Conservation (phyloP, 495 filamentous ascomycete genomes). For the Penicillium atrosanguineum region DNA sequence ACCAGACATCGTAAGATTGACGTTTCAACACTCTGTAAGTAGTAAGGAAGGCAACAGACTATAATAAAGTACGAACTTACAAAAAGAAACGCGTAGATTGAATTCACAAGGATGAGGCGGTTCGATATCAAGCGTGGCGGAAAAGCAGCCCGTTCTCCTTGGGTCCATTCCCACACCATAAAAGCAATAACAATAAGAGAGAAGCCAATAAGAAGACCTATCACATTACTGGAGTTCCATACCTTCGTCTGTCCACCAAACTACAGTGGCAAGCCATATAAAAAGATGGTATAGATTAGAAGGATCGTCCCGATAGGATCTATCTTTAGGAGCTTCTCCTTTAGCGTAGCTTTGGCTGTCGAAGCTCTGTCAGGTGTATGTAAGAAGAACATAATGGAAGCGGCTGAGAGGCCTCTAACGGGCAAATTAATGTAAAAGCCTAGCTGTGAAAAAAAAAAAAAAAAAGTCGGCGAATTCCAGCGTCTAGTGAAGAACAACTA, state of each 20-base stretch:
- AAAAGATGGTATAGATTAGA: conserved; percentile 53
- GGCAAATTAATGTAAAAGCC: conserved; percentile 68
- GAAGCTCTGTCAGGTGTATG: conserved; percentile 10
- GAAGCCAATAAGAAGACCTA: conserved; percentile 46
- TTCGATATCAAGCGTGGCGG: conserved; percentile 35
- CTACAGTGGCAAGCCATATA: conserved; percentile 61
- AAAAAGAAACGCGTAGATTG: too few species aligned
- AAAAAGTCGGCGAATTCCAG: too few species aligned
- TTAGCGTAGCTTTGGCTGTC: conserved; percentile 12
- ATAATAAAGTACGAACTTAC: too few species aligned
- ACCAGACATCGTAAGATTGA: too few species aligned
- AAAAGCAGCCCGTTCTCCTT: conserved; percentile 31
- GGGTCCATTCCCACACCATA: conserved; percentile 27
- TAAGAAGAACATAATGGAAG: conserved; percentile 23
- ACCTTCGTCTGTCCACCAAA: conserved; percentile 57
- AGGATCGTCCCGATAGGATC: conserved; percentile 51
- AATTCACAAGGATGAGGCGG: too few species aligned
- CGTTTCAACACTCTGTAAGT: too few species aligned
- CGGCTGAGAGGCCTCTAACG: conserved; percentile 21
- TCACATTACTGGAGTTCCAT: conserved; percentile 47
- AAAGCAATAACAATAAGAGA: conserved; percentile 25
- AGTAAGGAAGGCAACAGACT: not conserved
- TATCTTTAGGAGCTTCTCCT: conserved; percentile 32
- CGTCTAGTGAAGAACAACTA: too few species aligned
- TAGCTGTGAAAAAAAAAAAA: too few species aligned